Base-by-base conservation (phyloP, 176 grass and related monocot genomes). In the Avena insularis region DNA sequence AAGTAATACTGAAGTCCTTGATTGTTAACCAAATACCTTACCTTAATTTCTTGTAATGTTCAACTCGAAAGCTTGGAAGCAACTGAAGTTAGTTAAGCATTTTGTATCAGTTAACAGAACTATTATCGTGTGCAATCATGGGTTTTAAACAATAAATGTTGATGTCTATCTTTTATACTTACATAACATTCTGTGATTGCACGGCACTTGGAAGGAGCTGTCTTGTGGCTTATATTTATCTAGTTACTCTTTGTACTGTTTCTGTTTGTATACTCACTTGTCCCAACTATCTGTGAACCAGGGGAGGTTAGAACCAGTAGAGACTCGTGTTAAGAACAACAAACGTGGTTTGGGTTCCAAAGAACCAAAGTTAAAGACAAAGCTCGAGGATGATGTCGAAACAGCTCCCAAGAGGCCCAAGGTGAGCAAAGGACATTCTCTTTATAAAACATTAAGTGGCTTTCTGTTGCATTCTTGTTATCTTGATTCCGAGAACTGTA, bases 261-360 rank as follows among this genome's bases (percentile, higher is more conserved):
- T 67, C 1, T 86, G 35, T 53, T 23, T 66, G 48, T 4, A 0
- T 76, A 38, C 91, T 86, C 3, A 89, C 35, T 59, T 11, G 2
- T 16, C 19, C 51, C 8, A 45, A 78, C 3, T 83, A 7, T 48
- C 69, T 59, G 4, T 88, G 45, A 31, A 87, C 75, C 82, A 96
- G 93, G 96, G 93, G 72, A 91, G 89, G 33, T 89, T 98, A 64
- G 96, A 96, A 38, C 96, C 96, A 15, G 58, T 98, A 78, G 88
- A 94, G 16, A 93, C 90, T 86, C 75, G 36, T 83, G 90, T 96
- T 59, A 96, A 96, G 89, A 94, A 94, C 38, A 98, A 98, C 78
- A 98, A 96, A 38, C 90, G 92, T 46, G 96, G 93, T 68, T 62
- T 98, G 25, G 93, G 96, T 69, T 89, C 93, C 29, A 92, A 95